Conservation (phyloP, 768 basidiomycete genomes). For the Austroboletus eburneus region DNA sequence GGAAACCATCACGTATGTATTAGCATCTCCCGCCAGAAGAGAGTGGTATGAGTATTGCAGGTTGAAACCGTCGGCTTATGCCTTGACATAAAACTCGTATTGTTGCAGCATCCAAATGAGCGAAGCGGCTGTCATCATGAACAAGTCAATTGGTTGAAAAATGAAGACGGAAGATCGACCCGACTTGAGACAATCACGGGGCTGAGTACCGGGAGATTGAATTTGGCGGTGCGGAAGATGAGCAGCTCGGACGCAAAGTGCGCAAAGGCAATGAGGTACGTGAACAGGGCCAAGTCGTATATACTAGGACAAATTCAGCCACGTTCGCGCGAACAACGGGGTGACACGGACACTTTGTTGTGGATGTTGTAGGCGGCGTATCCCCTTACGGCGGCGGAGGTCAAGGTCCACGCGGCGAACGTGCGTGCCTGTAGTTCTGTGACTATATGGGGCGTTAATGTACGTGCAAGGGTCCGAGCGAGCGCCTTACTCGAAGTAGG, state of each 20-base stretch:
- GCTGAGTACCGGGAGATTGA: constrained; percentile 56
- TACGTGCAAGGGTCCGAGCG: neutral
- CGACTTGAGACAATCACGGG: constrained; percentile 85
- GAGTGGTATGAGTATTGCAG: neutral
- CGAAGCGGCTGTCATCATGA: constrained; percentile 55
- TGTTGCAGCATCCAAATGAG: constrained; percentile 85
- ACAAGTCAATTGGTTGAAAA: constrained; percentile 11
- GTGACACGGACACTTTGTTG: constrained; percentile 61
- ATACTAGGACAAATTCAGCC: constrained; percentile 46
- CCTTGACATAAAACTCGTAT: constrained; percentile 72
- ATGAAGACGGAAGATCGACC: constrained; percentile 7
- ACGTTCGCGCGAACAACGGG: neutral
- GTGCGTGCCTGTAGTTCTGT: constrained; percentile 83
- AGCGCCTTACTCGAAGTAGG: constrained; percentile 34
- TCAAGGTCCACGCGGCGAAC: constrained; percentile 89
- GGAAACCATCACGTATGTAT: constrained; percentile 1
- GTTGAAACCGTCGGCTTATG: constrained; percentile 16
- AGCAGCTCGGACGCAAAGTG: constrained; percentile 87
- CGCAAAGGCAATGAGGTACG: constrained; percentile 85
- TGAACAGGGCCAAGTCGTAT: constrained; percentile 84
- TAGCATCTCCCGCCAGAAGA: neutral
- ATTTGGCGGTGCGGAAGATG: constrained; percentile 71
- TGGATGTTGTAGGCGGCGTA: constrained; percentile 91
- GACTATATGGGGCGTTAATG: constrained; percentile 44
- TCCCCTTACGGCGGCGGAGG: constrained; percentile 73